Conservation (phyloP, 2,329 filamentous ascomycete genomes). For the Alternaria ventricosa region DNA sequence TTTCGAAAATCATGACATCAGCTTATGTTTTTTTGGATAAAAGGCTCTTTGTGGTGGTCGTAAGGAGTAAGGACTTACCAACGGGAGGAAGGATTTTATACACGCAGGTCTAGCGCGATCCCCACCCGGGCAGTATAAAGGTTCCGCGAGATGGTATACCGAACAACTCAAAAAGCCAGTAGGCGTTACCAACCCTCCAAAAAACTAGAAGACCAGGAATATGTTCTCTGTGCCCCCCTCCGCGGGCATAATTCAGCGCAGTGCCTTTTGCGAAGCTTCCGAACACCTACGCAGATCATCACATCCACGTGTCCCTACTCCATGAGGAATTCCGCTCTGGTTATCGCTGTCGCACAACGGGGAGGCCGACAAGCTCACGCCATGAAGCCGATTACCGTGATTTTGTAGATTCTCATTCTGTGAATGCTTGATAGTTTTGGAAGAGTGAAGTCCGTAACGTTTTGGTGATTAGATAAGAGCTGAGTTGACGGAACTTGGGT, state of each 20-base stretch:
- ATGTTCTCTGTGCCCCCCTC: neutral
- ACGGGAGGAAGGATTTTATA: no score
- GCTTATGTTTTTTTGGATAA: no score
- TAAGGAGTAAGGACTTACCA: no score
- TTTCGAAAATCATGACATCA: no score
- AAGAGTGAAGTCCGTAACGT: neutral
- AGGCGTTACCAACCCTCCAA: no score
- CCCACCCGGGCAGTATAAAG: neutral
- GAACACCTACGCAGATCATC: no score
- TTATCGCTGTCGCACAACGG: neutral
- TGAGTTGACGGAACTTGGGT: rapidly evolving
- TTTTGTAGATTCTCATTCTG: no score
- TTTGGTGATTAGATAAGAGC: neutral
- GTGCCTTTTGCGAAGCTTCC: neutral
- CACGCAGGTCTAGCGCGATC: neutral
- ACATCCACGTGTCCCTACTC: neutral
- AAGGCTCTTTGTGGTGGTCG: no score
- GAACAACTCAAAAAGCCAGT: neutral
- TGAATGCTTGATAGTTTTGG: neutral
- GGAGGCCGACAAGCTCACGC: neutral
- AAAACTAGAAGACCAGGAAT: no score
- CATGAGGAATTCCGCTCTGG: no score
- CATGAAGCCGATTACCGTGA: neutral
- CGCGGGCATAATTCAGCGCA: no score
- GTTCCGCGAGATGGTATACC: no score